Evolutionary conservation across 805 yeast genomes (phyloP).

Genomic region (Wickerhamiella lipophila): DNA sequence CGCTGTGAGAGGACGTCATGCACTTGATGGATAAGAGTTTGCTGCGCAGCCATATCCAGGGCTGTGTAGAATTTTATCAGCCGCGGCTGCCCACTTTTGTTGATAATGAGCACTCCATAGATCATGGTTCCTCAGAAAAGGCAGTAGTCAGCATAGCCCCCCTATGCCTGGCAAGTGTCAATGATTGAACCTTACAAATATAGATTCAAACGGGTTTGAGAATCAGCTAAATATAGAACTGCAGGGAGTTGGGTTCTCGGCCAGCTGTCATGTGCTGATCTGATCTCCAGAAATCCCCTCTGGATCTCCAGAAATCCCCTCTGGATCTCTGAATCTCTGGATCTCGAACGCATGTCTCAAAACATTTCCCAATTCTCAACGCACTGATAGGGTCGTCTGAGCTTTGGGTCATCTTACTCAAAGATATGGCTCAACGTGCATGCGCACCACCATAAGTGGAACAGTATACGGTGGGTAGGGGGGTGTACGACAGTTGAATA

Average conservation of each 20-base stretch:
- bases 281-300: too few species aligned
- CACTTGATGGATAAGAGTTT: constrained; percentile 66
- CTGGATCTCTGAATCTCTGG: not conserved
- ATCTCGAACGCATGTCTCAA: not conserved
- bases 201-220: too few species aligned
- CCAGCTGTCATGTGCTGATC: too few species aligned
- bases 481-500: not conserved
- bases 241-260: too few species aligned
- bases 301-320: too few species aligned
- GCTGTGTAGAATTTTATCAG: constrained; percentile 86
- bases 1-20: constrained; percentile 62
- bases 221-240: too few species aligned
- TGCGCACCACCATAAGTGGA: not conserved
- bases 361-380: not conserved
- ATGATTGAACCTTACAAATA: not conserved
- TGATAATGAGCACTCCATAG: constrained; percentile 75
- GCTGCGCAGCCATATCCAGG: constrained; percentile 73
- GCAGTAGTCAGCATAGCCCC: not conserved
- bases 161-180: too few species aligned
- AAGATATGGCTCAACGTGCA: not conserved
- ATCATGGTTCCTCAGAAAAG: constrained; percentile 45
- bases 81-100: constrained; percentile 82
- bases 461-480: too few species aligned
- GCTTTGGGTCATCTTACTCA: too few species aligned
- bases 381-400: too few species aligned